Conservation (phyloP, 805 yeast genomes). For the Jamesozyma jinghongensis region DNA sequence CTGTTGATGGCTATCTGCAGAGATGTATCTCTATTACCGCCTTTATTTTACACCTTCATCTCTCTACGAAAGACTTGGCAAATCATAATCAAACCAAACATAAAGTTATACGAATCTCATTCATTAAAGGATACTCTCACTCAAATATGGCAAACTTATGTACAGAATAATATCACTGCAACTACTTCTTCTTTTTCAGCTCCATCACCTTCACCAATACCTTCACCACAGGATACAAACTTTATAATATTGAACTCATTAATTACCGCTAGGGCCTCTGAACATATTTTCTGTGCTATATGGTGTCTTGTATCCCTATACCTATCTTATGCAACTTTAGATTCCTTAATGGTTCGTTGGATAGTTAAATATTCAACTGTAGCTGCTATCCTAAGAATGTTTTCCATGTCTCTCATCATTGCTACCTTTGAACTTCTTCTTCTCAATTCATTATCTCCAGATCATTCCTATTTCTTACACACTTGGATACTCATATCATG, state of each 20-base stretch:
- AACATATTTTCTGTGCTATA: constrained; percentile 71
- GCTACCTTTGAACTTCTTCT: constrained; percentile 62
- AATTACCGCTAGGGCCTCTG: constrained; percentile 62
- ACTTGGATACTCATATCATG: constrained; percentile 92
- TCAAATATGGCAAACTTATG: constrained; percentile 16
- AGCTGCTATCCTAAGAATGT: constrained; percentile 81
- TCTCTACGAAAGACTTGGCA: constrained; percentile 31
- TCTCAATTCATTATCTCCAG: constrained; percentile 58
- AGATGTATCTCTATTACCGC: constrained; percentile 64
- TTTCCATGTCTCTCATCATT: constrained; percentile 69
- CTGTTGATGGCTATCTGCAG: constrained; percentile 68
- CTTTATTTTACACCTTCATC: constrained; percentile 44
- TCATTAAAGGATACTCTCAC: constrained; percentile 17
- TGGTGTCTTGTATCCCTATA: constrained; percentile 91
- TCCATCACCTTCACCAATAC: constrained; percentile 7
- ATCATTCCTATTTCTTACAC: constrained; percentile 66
- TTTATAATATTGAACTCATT: constrained; percentile 22
- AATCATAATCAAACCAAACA: constrained; percentile 8
- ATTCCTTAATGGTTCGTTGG: constrained; percentile 89
- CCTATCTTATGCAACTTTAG: constrained; percentile 72
- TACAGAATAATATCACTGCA: constrained; percentile 16
- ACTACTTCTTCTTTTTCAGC: constrained; percentile 8
- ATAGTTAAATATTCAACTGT: constrained; percentile 80
- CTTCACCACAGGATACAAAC: constrained; percentile 5
- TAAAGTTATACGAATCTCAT: constrained; percentile 19